Conservation (phyloP, 1,139 yeast genomes). For the Trichomonascaceae sp. region DNA sequence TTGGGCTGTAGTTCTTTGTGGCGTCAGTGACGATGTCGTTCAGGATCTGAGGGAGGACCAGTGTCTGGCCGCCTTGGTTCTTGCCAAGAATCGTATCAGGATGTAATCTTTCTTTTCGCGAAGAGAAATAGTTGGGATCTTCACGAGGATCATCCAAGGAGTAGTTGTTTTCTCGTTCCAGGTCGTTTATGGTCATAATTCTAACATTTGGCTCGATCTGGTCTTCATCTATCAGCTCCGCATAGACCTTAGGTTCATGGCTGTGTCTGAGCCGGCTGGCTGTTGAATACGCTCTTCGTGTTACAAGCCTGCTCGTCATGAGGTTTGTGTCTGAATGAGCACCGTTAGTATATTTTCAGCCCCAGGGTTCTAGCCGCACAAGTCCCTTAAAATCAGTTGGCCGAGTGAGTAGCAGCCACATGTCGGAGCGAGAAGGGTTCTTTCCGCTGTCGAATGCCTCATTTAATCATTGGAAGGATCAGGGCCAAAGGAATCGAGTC, state of each 20-base stretch:
- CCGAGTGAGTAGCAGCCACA: too few species aligned
- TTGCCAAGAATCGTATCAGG: constrained; percentile 15
- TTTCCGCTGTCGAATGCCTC: too few species aligned
- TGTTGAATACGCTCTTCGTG: too few species aligned
- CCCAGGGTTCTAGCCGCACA: too few species aligned
- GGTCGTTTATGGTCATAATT: constrained; percentile 4
- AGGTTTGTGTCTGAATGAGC: too few species aligned
- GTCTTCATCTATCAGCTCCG: constrained; percentile 7
- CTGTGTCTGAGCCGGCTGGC: neutral
- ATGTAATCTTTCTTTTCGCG: constrained; percentile 10
- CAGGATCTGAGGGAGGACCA: constrained; percentile 13
- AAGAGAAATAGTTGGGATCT: constrained; percentile 1
- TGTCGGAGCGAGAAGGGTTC: too few species aligned
- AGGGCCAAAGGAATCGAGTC: too few species aligned
- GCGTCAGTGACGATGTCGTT: constrained; percentile 12
- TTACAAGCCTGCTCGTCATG: too few species aligned
- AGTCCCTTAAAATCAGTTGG: too few species aligned
- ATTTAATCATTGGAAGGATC: too few species aligned
- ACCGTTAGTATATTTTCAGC: too few species aligned
- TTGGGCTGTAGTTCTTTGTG: constrained; percentile 13
- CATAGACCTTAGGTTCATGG: constrained; percentile 2
- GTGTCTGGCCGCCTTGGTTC: constrained; percentile 12
- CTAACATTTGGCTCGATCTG: constrained; percentile 2
- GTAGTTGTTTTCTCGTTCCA: neutral
- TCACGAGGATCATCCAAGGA: neutral